Conservation (phyloP, 73 alveolate genomes). For the Symbiodinium natans region DNA sequence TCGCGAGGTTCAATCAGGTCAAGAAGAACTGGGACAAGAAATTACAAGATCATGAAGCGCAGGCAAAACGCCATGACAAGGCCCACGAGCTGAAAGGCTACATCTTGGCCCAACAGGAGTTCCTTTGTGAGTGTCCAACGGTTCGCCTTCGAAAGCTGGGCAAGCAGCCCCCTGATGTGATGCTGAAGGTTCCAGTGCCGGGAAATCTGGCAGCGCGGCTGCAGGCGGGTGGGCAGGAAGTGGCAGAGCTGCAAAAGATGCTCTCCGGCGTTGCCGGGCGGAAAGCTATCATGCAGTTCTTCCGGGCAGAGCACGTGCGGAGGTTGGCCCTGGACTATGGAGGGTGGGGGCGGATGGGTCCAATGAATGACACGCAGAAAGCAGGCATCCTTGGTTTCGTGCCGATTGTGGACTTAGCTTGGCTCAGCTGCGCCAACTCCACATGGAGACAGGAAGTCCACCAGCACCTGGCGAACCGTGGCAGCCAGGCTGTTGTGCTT, state of each 20-base stretch:
- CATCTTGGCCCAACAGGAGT: not conserved
- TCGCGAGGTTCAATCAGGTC: not conserved
- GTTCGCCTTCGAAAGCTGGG: not conserved
- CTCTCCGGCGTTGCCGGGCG: not conserved
- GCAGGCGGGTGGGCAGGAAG: no score
- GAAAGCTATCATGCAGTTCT: not conserved
- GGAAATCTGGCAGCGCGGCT: not conserved
- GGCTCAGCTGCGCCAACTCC: not conserved
- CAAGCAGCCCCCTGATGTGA: not conserved
- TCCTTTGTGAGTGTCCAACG: not conserved
- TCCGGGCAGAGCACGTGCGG: not conserved
- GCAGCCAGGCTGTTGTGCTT: not conserved
- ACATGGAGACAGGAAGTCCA: not conserved
- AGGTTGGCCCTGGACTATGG: not conserved
- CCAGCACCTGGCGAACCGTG: not conserved
- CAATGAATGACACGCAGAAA: not conserved
- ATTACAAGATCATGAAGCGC: not conserved
- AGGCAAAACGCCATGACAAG: not conserved
- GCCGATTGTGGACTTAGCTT: not conserved
- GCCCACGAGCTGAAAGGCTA: slow-evolving; percentile 7
- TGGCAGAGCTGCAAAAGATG: not conserved
- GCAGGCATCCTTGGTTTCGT: not conserved
- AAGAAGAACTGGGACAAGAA: not conserved
- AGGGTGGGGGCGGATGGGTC: not conserved
- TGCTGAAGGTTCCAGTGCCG: not conserved